Conservation (phyloP, 805 yeast species). For the Kodamaea leandrae region DNA sequence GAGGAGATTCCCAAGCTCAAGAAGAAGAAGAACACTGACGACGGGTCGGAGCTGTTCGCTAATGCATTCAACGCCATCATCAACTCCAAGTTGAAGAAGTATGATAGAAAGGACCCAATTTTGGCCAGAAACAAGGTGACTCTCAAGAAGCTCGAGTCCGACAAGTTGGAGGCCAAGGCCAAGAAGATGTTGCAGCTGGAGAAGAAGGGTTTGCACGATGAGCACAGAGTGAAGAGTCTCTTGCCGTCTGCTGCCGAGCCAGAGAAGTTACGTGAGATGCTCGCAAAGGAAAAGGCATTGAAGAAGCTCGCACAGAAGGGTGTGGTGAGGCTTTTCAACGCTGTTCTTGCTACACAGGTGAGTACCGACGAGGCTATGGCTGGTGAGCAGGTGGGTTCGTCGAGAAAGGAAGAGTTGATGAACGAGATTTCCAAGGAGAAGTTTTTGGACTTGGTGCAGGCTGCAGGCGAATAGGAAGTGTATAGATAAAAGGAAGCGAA, state of each 20-base stretch:
- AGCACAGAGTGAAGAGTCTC: conserved; percentile 64
- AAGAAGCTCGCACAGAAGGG: conserved; percentile 86
- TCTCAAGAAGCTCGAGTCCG: conserved; percentile 69
- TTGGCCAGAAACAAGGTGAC: conserved; percentile 77
- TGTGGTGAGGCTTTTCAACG: conserved; percentile 80
- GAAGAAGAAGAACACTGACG: conserved; percentile 55
- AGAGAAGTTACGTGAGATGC: conserved; percentile 50
- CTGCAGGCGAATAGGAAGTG: conserved; percentile 53
- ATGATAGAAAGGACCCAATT: conserved; percentile 86
- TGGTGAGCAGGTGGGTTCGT: conserved; percentile 44
- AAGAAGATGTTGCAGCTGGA: conserved; percentile 66
- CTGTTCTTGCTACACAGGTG: conserved; percentile 75
- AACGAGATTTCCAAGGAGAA: conserved; percentile 85
- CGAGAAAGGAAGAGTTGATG: conserved; percentile 57
- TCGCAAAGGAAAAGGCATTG: conserved; percentile 66
- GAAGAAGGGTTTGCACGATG: conserved; percentile 63
- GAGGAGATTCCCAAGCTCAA: conserved; percentile 47
- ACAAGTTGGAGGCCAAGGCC: conserved; percentile 82
- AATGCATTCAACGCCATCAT: conserved; percentile 80
- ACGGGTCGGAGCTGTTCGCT: conserved; percentile 77
- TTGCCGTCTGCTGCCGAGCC: conserved; percentile 61
- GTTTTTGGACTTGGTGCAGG: conserved; percentile 82
- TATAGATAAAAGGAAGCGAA: not conserved
- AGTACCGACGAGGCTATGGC: conserved; percentile 50
- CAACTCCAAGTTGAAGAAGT: conserved; percentile 82